phyloP scores from a whole-genome alignment of 1,284 basidiomycete genomes.

The Dichomitus squalens region DNA sequence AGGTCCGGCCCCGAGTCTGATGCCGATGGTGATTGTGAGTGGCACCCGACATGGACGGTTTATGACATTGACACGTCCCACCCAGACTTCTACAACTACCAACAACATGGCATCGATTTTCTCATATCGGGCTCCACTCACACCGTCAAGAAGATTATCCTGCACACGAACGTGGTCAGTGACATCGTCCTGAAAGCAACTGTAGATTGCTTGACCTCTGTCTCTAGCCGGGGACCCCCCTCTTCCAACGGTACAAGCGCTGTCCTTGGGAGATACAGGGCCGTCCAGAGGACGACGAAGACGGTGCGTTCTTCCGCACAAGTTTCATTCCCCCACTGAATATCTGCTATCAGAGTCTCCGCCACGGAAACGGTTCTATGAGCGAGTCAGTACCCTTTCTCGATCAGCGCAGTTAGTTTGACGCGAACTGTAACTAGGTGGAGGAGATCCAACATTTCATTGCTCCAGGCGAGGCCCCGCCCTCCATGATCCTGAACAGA shows the following conservation, averaged over 20 bases:
- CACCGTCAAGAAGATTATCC: constrained; percentile 79
- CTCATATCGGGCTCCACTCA: constrained; percentile 73
- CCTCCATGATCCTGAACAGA: constrained; percentile 85
- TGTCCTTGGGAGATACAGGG: constrained; percentile 87
- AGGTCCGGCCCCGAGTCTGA: constrained; percentile 41
- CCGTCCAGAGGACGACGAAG: constrained; percentile 74
- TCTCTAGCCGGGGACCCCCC: constrained; percentile 77
- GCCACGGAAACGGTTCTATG: constrained; percentile 65
- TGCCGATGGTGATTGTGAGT: constrained; percentile 36
- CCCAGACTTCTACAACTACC: constrained; percentile 90
- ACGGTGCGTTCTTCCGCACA: constrained; percentile 45
- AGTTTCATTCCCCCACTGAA: constrained; percentile 3
- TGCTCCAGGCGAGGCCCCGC: constrained; percentile 65
- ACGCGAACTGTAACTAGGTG: constrained; percentile 44
- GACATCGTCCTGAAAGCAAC: background rate
- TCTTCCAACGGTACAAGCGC: constrained; percentile 87
- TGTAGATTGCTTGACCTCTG: background rate
- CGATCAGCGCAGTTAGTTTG: background rate
- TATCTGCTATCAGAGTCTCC: constrained; percentile 53
- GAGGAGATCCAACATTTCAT: constrained; percentile 78
- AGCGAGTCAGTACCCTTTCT: constrained; percentile 49
- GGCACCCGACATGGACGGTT: background rate
- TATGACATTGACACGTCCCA: background rate
- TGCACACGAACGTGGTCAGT: constrained; percentile 85
- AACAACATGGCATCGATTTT: constrained; percentile 86